Base-by-base conservation (phyloP, 2,329 filamentous ascomycete species). In the Sporothrix euskadiensis region DNA sequence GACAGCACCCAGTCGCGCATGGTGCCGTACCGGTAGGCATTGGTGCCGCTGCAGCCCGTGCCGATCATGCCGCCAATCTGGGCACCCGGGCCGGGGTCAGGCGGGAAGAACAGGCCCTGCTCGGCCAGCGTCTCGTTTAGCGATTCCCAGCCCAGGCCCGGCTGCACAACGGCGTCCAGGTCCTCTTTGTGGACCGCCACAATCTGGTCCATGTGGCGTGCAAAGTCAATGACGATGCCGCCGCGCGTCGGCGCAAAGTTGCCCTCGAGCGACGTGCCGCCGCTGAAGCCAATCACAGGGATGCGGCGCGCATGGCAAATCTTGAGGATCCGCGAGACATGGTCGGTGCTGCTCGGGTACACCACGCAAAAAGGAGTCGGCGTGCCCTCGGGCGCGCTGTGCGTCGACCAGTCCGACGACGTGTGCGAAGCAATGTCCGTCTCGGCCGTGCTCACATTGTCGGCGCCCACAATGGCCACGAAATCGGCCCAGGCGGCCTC, bases 1-100 rank as follows among this genome's bases (percentile, higher is more conserved):
- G 89, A 92, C 30, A 97, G 83, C 14, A 97, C 94, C 94, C 94
- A 97, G 80, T 97, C 94, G 75, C 93, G 90, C 94, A 97, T 97
- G 1, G 94, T 97, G 75, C 94, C 94, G 81, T 97, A 97, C 73
- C 94, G 88, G 83, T 97, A 97, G 19, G 94, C 91, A 80, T 97
- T 97, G 16, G 94, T 97, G 74, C 94, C 94, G 79, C 86, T 88
- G 83, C 87, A 89, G 49, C 88, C 88, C 2, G 92, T 94, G 30
- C 91, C 92, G 47, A 94, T 89, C 92, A 94, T 94, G 72, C 94
- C 94, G 73, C 94, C 94, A 78, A 98, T 97, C 90, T 93, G 93
- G 75, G 94, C 94, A 22, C 94, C 94, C 71, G 94, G 94, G 71
- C 94, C 94, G 22, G 94, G 94, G 81, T 97, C 94, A 0, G 94